These are phyloP conservation scores for Thraustochytrium aureum DNA, from an alignment of 352 stramenopile species.

Conservation along the genomic window DNA sequence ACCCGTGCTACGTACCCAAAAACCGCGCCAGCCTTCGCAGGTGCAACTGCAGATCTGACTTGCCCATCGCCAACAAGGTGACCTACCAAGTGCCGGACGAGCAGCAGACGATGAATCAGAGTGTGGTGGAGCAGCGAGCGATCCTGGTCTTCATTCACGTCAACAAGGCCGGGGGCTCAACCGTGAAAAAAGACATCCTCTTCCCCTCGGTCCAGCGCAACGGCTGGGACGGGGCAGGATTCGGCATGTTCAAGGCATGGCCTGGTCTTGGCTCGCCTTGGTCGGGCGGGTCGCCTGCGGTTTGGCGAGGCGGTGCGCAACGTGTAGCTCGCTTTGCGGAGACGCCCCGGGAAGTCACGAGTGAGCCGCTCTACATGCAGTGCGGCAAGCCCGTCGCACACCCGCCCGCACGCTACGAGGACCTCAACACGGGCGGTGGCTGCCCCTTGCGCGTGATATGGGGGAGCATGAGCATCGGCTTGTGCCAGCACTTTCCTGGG, in stretches of 20 bases:
- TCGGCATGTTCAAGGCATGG: constrained; percentile 43
- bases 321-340: not conserved
- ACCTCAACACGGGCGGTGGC: not conserved
- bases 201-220: constrained; percentile 1
- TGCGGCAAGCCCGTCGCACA: constrained; percentile 16
- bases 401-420: not conserved
- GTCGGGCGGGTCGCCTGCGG: too few species aligned
- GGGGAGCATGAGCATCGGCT: constrained; percentile 46
- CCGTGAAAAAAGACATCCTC: constrained; percentile 49
- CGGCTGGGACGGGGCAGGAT: constrained; percentile 39
- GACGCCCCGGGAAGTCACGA: not conserved
- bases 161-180: constrained; percentile 54
- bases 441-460: constrained; percentile 42
- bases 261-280: not conserved
- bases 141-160: constrained; percentile 51
- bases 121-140: not conserved
- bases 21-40: not conserved
- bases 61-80: constrained; percentile 2
- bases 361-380: constrained; percentile 25
- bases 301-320: not conserved
- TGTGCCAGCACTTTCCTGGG: constrained; percentile 47
- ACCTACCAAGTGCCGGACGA: not conserved
- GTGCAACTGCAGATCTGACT: constrained; percentile 6
- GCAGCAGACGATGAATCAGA: not conserved
- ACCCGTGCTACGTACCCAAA: constrained; percentile 28